Percentiles rank a stretch among this genome's conserved stretches.
Conservation (phyloP, 257 asterid genomes). For the Echites panduratus region DNA sequence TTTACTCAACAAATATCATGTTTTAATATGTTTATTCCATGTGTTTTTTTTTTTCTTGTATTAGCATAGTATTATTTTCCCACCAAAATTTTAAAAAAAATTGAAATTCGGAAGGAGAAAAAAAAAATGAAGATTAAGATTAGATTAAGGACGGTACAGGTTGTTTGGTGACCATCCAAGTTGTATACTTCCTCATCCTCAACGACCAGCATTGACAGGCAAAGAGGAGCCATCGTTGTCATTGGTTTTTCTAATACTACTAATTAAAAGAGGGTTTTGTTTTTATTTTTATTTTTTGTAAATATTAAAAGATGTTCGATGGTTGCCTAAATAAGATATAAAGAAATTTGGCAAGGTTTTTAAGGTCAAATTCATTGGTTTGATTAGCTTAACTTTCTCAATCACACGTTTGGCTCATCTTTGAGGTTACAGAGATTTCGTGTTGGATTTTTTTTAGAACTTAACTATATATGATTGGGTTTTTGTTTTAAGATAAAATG, state of each 20-base stretch:
- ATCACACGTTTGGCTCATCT: not conserved
- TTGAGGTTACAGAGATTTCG: not conserved
- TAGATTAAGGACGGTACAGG: conserved; percentile 12
- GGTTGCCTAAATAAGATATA: not conserved
- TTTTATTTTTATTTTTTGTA: no score
- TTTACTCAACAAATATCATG: no score
- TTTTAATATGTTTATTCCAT: not conserved
- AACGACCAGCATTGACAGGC: conserved; percentile 58
- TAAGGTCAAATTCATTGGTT: not conserved
- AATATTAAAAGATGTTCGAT: not conserved
- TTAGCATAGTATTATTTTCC: not conserved
- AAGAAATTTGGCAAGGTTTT: not conserved
- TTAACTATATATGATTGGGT: not conserved
- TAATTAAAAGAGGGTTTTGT: no score
- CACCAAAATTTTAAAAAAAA: no score
- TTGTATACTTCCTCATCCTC: conserved; percentile 23
- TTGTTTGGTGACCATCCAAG: conserved; percentile 58
- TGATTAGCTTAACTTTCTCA: not conserved
- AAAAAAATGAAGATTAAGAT: not conserved
- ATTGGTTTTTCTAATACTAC: conserved; percentile 3
- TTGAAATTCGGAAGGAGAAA: not conserved
- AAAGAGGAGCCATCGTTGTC: conserved; percentile 26
- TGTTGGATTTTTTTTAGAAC: not conserved
- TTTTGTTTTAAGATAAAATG: not conserved
- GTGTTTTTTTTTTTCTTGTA: not conserved